A percentile compares a stretch with the other conserved stretches of the same genome.
Conservation (phyloP, 768 basidiomycete genomes). For the Boletus coccyginus region DNA sequence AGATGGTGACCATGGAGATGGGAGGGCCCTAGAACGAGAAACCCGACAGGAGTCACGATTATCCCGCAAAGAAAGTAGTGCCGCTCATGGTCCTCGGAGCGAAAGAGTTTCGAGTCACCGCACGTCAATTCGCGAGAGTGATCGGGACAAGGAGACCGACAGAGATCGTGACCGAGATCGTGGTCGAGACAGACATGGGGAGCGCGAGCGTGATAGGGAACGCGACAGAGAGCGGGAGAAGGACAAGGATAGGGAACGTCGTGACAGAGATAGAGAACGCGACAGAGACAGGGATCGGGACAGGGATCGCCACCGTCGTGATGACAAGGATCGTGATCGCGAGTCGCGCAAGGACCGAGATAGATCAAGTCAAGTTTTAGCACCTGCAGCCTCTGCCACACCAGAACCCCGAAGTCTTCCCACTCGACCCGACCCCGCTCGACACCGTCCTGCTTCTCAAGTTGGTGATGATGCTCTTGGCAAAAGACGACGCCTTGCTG, state of each 20-base stretch:
- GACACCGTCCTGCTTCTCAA: slow-evolving; percentile 48
- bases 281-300: slow-evolving; percentile 46
- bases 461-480: slow-evolving; percentile 64
- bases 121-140: slow-evolving; percentile 30
- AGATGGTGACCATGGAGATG: slow-evolving; percentile 47
- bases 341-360: slow-evolving; percentile 63
- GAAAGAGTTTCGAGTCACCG: slow-evolving; percentile 49
- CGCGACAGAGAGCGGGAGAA: slow-evolving; percentile 39
- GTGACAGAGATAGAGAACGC: slow-evolving; percentile 45
- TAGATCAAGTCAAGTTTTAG: slow-evolving; percentile 33
- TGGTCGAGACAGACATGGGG: slow-evolving; percentile 45
- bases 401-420: slow-evolving; percentile 57
- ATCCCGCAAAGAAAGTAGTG: slow-evolving; percentile 44
- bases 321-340: slow-evolving; percentile 64
- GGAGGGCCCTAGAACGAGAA: slow-evolving; percentile 54
- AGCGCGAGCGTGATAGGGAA: slow-evolving; percentile 47
- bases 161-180: slow-evolving; percentile 48
- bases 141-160: slow-evolving; percentile 43
- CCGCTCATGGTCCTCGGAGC: slow-evolving; percentile 49
- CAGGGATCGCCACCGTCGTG: slow-evolving; percentile 49
- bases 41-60: slow-evolving; percentile 42
- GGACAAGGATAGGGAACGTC: slow-evolving; percentile 40
- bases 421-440: slow-evolving; percentile 55
- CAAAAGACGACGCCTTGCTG: slow-evolving; percentile 64
- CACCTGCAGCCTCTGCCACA: slow-evolving; percentile 29